Base-by-base conservation (phyloP, 148 eudicot species). In the Vaccinium darrowii region DNA sequence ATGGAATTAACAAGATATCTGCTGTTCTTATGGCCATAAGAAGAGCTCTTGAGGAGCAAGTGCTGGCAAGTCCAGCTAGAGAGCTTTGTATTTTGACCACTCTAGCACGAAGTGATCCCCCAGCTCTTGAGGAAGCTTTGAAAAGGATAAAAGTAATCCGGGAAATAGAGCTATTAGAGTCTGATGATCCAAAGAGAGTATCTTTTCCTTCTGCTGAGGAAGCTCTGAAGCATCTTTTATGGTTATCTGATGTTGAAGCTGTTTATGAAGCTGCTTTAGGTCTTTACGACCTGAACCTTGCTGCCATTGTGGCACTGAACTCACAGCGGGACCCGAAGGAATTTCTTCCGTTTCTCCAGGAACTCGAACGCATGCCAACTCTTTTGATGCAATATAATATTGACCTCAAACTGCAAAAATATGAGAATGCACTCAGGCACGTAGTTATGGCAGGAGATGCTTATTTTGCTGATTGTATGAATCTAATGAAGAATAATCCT, bases 81-180 rank as follows among this genome's bases (percentile, higher is more conserved):
- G 99, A 97, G 88, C 96, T 97, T 87, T 95, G 99, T 88, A 94
- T 97, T 88, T 91, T 97, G 91, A 97, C 99, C 80, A 97, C 99
- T 80, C 93, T 95, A 89, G 98, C 98, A 49, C 94, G 95, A 89
- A 94, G 90, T 91, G 94, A 93, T 81, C 99, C 99, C 62, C 99
- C 98, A 47, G 93, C 94, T 85, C 95, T 97, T 84, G 98, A 92
- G 88, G 95, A 97, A 88, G 98, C 96, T 87, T 87, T 97, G 91
- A 86, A 88, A 75, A 93, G 99, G 83, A 91, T 97, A 88, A 97
- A 97, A 86, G 83, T 88, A 81, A 91, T 93, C 52, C 89, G 98
- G 73, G 99, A 94, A 87, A 88, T 90, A 90, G 98, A 97, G 88
- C 87, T 97, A 52, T 93, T 90, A 75, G 91, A 91, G 75, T 88